These are phyloP conservation scores for Nectriaceae sp. DNA, from an alignment of 2,329 filamentous ascomycete genomes.

Conservation along the genomic window DNA sequence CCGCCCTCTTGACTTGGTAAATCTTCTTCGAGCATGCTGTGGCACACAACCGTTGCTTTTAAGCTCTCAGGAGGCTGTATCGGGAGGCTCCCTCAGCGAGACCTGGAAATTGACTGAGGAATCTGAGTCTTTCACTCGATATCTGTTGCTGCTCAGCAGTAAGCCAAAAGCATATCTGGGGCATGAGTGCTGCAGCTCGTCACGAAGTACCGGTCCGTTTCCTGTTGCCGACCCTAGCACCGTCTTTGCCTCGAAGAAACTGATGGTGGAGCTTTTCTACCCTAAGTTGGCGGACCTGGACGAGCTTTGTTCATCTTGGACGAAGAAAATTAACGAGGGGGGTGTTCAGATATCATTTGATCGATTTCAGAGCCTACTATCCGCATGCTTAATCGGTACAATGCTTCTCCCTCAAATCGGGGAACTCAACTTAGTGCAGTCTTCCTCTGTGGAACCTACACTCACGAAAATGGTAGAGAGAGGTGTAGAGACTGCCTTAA, in stretches of 20 bases:
- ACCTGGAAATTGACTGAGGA: constrained; percentile 48
- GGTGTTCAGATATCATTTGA: constrained; percentile 53
- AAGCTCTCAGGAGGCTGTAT: constrained; percentile 35
- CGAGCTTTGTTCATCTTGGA: constrained; percentile 50
- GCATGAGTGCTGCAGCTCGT: constrained; percentile 3
- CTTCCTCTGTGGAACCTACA: constrained; percentile 48
- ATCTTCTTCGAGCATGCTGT: constrained; percentile 69
- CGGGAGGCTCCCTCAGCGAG: constrained; percentile 52
- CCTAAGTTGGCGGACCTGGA: constrained; percentile 54
- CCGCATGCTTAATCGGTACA: constrained; percentile 47
- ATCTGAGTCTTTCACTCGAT: constrained; percentile 49
- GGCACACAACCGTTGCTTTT: constrained; percentile 46
- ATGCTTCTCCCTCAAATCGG: constrained; percentile 50
- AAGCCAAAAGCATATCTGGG: constrained; percentile 1
- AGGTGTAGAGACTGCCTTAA: constrained; percentile 42
- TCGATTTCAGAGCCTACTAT: constrained; percentile 53
- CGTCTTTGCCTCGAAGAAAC: constrained; percentile 47
- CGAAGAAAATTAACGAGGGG: constrained; percentile 45
- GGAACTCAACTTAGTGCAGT: constrained; percentile 49
- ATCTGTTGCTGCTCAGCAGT: constrained; percentile 55
- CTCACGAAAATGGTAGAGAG: constrained; percentile 44
- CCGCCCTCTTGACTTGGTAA: constrained; percentile 65
- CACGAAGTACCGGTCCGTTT: constrained; percentile 10
- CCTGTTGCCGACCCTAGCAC: constrained; percentile 33
- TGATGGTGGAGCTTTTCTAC: constrained; percentile 55